Percentiles rank a stretch among this genome's conserved stretches.
These are phyloP conservation scores for Setomelanomma holmii DNA, from an alignment of 2,329 filamentous ascomycete genomes.

Conservation along the genomic window DNA sequence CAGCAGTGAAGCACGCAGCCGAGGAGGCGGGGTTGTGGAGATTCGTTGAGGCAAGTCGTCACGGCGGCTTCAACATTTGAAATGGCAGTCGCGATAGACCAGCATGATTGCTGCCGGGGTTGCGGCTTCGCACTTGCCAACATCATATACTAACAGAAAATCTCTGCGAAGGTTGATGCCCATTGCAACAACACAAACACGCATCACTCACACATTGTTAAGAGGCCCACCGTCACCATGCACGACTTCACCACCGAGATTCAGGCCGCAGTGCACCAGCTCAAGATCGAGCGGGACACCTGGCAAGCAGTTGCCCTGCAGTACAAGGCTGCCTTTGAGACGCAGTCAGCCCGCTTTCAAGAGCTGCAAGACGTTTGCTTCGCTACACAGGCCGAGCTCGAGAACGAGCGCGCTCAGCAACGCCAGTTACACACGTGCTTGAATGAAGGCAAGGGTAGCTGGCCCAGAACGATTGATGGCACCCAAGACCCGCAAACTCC, in stretches of 20 bases:
- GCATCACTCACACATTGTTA: too few relatives aligned
- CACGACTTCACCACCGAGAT: constrained; percentile 16
- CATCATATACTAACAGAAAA: too few relatives aligned
- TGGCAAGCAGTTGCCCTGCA: constrained; percentile 35
- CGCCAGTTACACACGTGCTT: constrained; percentile 16
- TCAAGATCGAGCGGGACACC: constrained; percentile 40
- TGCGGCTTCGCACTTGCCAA: neutral
- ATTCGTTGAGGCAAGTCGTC: constrained; percentile 71
- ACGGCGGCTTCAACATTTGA: constrained; percentile 62
- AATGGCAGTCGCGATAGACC: neutral
- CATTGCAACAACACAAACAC: too few relatives aligned
- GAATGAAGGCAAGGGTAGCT: neutral
- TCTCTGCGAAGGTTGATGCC: too few relatives aligned
- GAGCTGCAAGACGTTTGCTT: constrained; percentile 38
- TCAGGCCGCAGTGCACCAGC: constrained; percentile 18
- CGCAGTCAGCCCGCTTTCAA: constrained; percentile 27
- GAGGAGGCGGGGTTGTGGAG: constrained; percentile 77
- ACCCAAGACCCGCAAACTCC: constrained; percentile 1
- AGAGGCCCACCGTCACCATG: constrained; percentile 7
- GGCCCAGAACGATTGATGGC: constrained; percentile 6
- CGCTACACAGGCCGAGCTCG: constrained; percentile 41
- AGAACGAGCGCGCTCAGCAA: constrained; percentile 35
- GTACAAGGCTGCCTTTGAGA: constrained; percentile 39
- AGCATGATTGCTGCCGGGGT: neutral
- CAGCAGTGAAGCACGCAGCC: constrained; percentile 70